Evolutionary conservation across 495 filamentous ascomycete species (phyloP).

Genomic region (Tuber melanosporum): DNA sequence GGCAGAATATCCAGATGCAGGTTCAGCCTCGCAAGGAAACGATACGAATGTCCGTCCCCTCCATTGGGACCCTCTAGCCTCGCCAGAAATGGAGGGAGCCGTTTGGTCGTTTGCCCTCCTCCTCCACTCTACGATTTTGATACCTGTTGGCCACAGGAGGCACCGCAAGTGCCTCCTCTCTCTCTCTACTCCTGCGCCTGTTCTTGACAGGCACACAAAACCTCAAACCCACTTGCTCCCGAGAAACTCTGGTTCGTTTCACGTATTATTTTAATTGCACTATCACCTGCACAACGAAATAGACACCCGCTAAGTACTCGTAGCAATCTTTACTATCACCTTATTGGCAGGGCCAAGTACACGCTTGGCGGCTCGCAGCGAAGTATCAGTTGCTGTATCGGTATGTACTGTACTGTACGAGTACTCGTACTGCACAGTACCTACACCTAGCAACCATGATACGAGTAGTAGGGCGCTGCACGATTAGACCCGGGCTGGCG

Average conservation of each 20-base stretch:
- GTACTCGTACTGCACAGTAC: too few relatives aligned
- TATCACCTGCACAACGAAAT: background rate
- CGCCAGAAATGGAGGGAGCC: constrained; percentile 19
- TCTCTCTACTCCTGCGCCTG: background rate
- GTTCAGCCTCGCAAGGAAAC: constrained; percentile 39
- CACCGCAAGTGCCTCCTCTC: too few relatives aligned
- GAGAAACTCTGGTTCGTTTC: background rate
- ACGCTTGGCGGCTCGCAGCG: constrained; percentile 12
- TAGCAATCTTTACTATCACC: constrained; percentile 1
- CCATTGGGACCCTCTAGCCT: constrained; percentile 31
- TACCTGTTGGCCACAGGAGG: background rate
- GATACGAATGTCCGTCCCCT: constrained; percentile 28
- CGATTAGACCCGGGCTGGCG: constrained; percentile 18
- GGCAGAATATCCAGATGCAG: constrained; percentile 27
- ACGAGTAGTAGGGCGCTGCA: constrained; percentile 9
- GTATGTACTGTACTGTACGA: background rate
- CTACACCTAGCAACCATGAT: background rate
- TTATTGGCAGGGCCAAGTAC: constrained; percentile 23
- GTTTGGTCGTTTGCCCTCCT: background rate
- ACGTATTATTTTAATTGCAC: background rate
- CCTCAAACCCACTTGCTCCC: background rate
- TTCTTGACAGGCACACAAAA: constrained; percentile 1
- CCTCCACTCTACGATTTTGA: background rate
- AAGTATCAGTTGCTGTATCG: background rate
- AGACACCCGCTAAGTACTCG: constrained; percentile 11